Conservation (phyloP, 192 early-diverging fungal species). For the Coemansia sp. region DNA sequence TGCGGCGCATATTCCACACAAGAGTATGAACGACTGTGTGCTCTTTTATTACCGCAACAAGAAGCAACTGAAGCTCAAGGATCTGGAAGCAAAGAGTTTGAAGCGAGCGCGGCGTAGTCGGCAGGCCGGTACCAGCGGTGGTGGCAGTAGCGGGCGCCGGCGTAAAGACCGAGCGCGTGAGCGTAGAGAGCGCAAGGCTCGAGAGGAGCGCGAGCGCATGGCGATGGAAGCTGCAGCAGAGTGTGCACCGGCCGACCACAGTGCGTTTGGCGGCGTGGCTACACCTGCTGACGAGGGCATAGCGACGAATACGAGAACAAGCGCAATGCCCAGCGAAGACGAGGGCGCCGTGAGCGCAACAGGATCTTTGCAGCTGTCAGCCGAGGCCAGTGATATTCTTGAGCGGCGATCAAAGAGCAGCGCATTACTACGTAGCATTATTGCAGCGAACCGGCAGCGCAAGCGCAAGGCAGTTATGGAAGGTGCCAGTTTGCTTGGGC, state of each 20-base stretch:
- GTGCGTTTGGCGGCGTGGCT: background rate
- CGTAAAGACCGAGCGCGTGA: conserved; percentile 52
- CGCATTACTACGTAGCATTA: conserved; percentile 47
- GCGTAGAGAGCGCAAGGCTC: conserved; percentile 29
- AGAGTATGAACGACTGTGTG: conserved; percentile 70
- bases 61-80: conserved; percentile 71
- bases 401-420: conserved; percentile 34
- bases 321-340: conserved; percentile 12
- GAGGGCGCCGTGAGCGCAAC: conserved; percentile 11
- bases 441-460: conserved; percentile 42
- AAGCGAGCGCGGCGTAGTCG: conserved; percentile 43
- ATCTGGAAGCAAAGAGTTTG: conserved; percentile 52
- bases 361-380: background rate
- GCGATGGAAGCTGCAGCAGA: conserved; percentile 37
- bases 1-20: conserved; percentile 61
- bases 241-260: conserved; percentile 12
- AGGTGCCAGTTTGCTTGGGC: background rate
- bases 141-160: conserved; percentile 28
- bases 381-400: conserved; percentile 3
- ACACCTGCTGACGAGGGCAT: conserved; percentile 1
- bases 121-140: conserved; percentile 25
- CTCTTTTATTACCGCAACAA: conserved; percentile 79
- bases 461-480: conserved; percentile 17
- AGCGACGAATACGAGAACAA: background rate
- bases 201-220: conserved; percentile 34